Evolutionary conservation across 2,329 filamentous ascomycete species (phyloP), one percentile per base, ranked within the genome.

Genomic region (Talaromyces islandicus): DNA sequence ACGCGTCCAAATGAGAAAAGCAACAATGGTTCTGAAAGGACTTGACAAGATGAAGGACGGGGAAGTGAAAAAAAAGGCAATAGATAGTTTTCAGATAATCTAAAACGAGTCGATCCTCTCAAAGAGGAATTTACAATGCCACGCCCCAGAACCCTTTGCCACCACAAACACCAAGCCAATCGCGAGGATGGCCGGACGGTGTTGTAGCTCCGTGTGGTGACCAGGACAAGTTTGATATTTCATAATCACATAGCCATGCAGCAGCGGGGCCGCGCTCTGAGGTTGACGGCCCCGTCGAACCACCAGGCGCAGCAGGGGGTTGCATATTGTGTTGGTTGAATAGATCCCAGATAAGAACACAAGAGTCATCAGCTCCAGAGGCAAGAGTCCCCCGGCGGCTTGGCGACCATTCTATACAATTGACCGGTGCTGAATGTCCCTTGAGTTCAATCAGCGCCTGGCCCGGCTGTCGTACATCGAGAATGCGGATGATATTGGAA

Each of bases 371-470:
- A 6, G 83, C 94, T 35, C 94, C 94, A 0, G 91, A 96, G 17
- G 93, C 93, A 19, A 99, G 84, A 65, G 92, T 89, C 25, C 94
- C 94, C 68, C 94, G 84, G 61, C 92, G 85, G 59, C 86, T 85
- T 0, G 92, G 93, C 9, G 91, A 96, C 94, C 94, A 99, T 77
- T 99, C 94, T 61, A 97, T 89, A 69, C 90, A 94, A 76, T 96
- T 97, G 60, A 99, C 84, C 7, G 91, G 77, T 4, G 91, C 89
- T 24, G 86, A 85, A 71, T 99, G 93, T 24, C 94, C 94, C 54
- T 90, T 90, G 41, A 99, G 86, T 73, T 99, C 94, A 27, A 99
- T 85, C 4, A 99, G 83, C 2, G 94, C 94, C 75, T 97, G 94
- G 6, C 94, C 94, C 0, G 94, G 94, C 76, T 99, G 94, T 54